A percentile compares a stretch with the other conserved stretches of the same genome.
These are phyloP conservation scores for Microascus cirrosus DNA, from an alignment of 2,329 filamentous ascomycete genomes.

Conservation along the genomic window DNA sequence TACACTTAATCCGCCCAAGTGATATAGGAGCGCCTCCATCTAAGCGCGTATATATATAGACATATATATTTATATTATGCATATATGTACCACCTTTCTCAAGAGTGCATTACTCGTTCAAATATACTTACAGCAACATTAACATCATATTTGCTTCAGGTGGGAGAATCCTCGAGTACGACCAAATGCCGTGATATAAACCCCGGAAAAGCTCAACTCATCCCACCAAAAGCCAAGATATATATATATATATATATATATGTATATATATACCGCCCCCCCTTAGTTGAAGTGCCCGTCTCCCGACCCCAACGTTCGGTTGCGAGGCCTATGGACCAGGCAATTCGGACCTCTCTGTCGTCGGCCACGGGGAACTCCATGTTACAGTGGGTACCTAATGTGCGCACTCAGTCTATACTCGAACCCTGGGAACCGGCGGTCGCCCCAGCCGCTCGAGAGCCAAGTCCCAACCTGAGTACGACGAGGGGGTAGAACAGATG, in stretches of 20 bases:
- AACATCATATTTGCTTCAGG: too few relatives aligned
- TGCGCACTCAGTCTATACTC: not conserved
- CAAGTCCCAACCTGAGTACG: not conserved
- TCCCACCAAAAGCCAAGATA: not conserved
- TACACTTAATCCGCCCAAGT: too few relatives aligned
- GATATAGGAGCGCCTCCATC: too few relatives aligned
- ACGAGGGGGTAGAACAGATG: not conserved
- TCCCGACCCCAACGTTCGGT: not conserved
- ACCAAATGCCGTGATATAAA: not conserved
- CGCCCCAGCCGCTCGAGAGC: not conserved
- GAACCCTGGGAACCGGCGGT: not conserved
- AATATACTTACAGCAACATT: too few relatives aligned
- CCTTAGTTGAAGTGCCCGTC: not conserved
- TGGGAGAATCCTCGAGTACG: too few relatives aligned
- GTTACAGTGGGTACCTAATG: not conserved
- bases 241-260: too few relatives aligned
- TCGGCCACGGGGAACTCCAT: not conserved
- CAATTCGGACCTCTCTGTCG: not conserved
- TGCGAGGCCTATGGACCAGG: not conserved
- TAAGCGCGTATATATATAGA: too few relatives aligned
- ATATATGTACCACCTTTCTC: too few relatives aligned
- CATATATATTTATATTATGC: too few relatives aligned
- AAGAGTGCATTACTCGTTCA: too few relatives aligned
- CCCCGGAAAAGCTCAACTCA: not conserved
- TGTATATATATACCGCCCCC: not conserved